These are phyloP conservation scores for Camellia oleifera DNA, from an alignment of 179 eudicot species.

Conservation along the genomic window DNA sequence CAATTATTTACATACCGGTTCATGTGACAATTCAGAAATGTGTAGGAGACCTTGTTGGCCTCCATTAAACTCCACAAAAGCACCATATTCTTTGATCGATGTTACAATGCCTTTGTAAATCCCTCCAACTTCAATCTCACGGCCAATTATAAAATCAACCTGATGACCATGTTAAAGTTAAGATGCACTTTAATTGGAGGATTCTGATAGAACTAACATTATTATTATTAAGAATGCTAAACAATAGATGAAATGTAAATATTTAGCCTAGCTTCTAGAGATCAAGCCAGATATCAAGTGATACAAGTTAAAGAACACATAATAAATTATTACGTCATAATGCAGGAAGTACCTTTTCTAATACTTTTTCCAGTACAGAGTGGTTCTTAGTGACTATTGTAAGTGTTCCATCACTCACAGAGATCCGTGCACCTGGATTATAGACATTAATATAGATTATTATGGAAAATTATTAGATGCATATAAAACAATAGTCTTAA, in stretches of 20 bases:
- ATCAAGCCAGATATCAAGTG: background rate
- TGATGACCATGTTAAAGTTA: background rate
- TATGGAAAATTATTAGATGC: background rate
- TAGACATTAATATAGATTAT: background rate
- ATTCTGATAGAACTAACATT: background rate
- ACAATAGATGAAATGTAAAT: background rate
- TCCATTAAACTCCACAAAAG: slow-evolving; percentile 97
- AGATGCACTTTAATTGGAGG: background rate
- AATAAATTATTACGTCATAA: background rate
- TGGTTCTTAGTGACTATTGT: slow-evolving; percentile 57
- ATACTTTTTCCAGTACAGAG: slow-evolving; percentile 49
- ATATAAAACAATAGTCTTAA: background rate
- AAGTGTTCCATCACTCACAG: slow-evolving; percentile 58
- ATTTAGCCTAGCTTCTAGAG: background rate
- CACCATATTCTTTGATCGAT: slow-evolving; percentile 92
- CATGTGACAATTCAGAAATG: slow-evolving; percentile 82
- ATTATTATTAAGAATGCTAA: background rate
- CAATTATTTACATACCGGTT: slow-evolving; percentile 50
- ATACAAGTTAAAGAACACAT: background rate
- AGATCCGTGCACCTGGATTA: slow-evolving; percentile 49
- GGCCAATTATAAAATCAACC: slow-evolving; percentile 81
- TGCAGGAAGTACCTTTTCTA: slow-evolving; percentile 37
- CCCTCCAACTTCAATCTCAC: slow-evolving; percentile 91
- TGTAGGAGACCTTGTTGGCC: slow-evolving; percentile 96
- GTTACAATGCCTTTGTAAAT: slow-evolving; percentile 74